phyloP scores from a whole-genome alignment of 1,284 basidiomycete species.

The Trichosporon inkin region DNA sequence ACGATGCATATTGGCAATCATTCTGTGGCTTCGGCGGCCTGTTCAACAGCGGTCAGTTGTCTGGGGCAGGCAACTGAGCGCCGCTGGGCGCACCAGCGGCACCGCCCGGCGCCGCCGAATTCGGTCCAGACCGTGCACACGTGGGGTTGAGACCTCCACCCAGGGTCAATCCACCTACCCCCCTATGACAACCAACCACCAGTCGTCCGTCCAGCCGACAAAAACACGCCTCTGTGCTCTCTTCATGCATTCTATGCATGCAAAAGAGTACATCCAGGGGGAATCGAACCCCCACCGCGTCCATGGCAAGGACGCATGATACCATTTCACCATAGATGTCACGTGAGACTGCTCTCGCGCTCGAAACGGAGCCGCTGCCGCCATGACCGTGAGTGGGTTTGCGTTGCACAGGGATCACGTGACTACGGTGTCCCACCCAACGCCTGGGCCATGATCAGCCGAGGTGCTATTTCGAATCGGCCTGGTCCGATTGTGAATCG shows the following conservation, averaged over 20 bases:
- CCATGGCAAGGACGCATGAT: conserved; percentile 5
- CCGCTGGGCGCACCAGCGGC: too few species aligned
- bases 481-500: neutral
- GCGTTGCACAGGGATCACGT: neutral
- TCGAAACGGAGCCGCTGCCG: neutral
- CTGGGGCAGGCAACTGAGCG: too few species aligned
- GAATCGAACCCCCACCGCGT: conserved; percentile 8
- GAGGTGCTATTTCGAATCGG: neutral
- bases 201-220: neutral
- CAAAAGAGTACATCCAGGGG: conserved; percentile 9
- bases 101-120: too few species aligned
- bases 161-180: too few species aligned
- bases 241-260: neutral
- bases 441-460: neutral
- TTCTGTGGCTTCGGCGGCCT: neutral
- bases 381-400: too few species aligned
- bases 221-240: neutral
- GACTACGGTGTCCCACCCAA: neutral
- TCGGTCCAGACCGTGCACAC: too few species aligned
- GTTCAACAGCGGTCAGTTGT: neutral
- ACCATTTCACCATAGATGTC: conserved; percentile 8
- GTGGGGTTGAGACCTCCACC: too few species aligned
- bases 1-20: conserved; percentile 1
- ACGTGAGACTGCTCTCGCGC: neutral
- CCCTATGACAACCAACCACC: neutral